Evolutionary conservation across 768 basidiomycete species (phyloP).

Genomic region (Boletus huronensis): DNA sequence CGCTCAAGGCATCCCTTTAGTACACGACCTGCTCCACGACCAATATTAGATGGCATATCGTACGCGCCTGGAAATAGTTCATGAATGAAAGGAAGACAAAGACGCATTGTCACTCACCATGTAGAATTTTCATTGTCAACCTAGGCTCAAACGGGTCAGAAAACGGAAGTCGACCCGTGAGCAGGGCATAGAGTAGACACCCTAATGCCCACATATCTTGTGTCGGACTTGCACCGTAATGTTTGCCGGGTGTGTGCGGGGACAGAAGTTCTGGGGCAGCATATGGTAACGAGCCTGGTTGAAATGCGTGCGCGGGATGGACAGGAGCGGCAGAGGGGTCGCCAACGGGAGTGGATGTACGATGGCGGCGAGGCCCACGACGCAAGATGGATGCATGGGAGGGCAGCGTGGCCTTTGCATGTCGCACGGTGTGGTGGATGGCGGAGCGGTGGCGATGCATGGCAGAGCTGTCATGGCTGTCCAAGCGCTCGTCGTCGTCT

Average conservation of each 20-base stretch:
- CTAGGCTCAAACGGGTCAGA: conserved; percentile 87
- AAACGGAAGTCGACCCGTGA: conserved; percentile 86
- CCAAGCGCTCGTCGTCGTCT: conserved; percentile 34
- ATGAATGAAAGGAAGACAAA: conserved; percentile 5
- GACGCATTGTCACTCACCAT: conserved; percentile 49
- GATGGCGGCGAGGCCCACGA: conserved; percentile 45
- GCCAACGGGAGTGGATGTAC: conserved; percentile 43
- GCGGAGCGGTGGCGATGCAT: conserved; percentile 28
- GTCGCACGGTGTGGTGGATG: conserved; percentile 25
- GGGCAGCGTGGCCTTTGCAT: conserved; percentile 19
- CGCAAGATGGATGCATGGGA: conserved; percentile 21
- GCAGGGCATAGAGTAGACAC: conserved; percentile 79
- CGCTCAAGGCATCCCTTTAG: conserved; percentile 78
- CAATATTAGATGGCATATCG: conserved; percentile 52
- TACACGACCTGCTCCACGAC: conserved; percentile 62
- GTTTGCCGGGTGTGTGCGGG: conserved; percentile 45
- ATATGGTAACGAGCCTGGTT: conserved; percentile 87
- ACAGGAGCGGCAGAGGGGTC: conserved; percentile 26
- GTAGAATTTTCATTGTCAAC: conserved; percentile 86
- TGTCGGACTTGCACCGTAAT: conserved; percentile 48
- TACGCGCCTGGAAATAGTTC: conserved; percentile 49
- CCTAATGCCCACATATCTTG: conserved; percentile 98
- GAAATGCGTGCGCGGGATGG: conserved; percentile 42
- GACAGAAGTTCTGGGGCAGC: conserved; percentile 84
- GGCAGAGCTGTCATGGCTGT: conserved; percentile 3